Base-by-base conservation (phyloP, 2,329 filamentous ascomycete genomes). In the Fusarium sp. region DNA sequence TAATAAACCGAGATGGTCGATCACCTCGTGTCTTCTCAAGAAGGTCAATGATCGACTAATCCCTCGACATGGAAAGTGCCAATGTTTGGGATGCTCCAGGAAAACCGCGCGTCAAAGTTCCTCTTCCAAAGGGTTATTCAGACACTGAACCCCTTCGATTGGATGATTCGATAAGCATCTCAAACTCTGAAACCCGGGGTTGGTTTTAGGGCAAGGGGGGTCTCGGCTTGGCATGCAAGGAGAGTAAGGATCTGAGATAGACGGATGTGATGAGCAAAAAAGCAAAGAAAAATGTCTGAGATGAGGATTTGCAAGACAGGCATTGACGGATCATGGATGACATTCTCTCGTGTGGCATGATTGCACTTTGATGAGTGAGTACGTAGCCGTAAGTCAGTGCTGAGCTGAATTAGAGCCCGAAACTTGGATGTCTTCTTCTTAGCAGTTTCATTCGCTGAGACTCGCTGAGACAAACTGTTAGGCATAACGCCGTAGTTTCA, bases 131-230 rank as follows among this genome's bases (percentile, higher is more conserved):
- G 23, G 39, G 25, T 30, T 30, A 23, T 13, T 13, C 15, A 46
- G 35, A 37, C 20, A 23, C 13, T 7, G 22, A 17, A 23, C 25
- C 6, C 43, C 45, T 59, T 54, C 20, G 40, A 60, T 30, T 39
- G 56, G 35, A 59, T 59, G 68, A 43, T 67, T 73, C 49, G 61
- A 62, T 30, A 41, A 63, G 56, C 33, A 51, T 68, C 17, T 67
- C 39, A 33, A 43, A 23, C 27, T 73, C 71, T 73, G 71, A 73
- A 73, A 73, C 71, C 67, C 55, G 54, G 65, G 55, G 56, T 60
- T 23, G 23, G 67, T 60, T 69, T 69, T 56, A 58, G 44, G 35
- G 51, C 64, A 71, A 61, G 68, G 63, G 27, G 50, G 63, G 35
- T 33, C n/a, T 57, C 44, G 46, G 59, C 56, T 61, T 53, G 54